These are phyloP conservation scores for Trichomonas gallinae DNA, from an alignment of 208 protist genomes.

Conservation along the genomic window DNA sequence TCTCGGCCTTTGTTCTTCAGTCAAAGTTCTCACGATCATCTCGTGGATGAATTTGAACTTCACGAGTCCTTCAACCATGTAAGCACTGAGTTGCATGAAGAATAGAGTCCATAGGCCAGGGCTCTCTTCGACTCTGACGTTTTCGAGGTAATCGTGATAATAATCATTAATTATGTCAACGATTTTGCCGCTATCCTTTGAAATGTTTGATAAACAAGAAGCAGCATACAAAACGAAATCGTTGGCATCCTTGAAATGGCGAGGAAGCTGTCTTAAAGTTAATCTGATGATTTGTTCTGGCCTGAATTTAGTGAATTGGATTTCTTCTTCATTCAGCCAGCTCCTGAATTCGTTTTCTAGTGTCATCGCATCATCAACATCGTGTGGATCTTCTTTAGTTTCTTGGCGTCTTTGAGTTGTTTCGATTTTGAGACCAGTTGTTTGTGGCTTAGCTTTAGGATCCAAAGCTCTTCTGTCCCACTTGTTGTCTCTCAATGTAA, in stretches of 20 bases:
- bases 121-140: not conserved
- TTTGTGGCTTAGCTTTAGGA: not conserved
- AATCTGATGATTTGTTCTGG: not conserved
- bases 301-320: not conserved
- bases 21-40: not conserved
- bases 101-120: not conserved
- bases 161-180: not conserved
- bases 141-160: not conserved
- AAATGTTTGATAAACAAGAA: not conserved
- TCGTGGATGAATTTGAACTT: not conserved
- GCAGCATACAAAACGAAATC: not conserved
- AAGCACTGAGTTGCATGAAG: not conserved
- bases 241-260: not conserved
- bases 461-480: not conserved
- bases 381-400: not conserved
- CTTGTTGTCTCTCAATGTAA: not conserved
- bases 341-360: not conserved
- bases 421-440: not conserved
- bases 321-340: not conserved
- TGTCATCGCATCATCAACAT: not conserved
- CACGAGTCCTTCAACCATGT: not conserved
- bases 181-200: not conserved
- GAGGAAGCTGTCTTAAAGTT: not conserved
- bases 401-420: not conserved
- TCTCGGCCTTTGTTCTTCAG: not conserved